Evolutionary conservation across 768 basidiomycete genomes (phyloP).

Genomic region (Hygrocybe coccinea): DNA sequence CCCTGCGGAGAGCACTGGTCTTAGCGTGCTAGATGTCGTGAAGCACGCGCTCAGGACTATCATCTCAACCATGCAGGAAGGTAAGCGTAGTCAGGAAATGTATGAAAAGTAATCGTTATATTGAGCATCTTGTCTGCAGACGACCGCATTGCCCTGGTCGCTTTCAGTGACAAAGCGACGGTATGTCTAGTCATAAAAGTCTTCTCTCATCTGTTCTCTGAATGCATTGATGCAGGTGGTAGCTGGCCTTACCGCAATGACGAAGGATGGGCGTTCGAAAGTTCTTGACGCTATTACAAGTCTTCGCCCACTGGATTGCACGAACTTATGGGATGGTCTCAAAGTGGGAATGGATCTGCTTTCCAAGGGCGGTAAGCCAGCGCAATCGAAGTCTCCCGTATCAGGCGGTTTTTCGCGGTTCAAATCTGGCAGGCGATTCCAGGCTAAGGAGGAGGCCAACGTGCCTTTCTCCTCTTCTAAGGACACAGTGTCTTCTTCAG

Average conservation of each 20-base stretch:
- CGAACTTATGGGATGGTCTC: conserved; percentile 10
- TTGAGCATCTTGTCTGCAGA: neutral
- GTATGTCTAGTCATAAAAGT: neutral
- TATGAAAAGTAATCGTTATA: too few species aligned
- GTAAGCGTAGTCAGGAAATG: neutral
- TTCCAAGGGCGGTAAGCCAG: neutral
- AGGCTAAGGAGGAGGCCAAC: neutral
- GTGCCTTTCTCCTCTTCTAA: neutral
- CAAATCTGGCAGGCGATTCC: neutral
- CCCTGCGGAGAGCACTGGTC: conserved; percentile 6
- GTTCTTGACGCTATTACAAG: neutral
- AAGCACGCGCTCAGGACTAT: conserved; percentile 10
- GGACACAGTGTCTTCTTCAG: neutral
- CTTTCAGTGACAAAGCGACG: conserved; percentile 4
- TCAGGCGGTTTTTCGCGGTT: neutral
- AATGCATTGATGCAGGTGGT: neutral
- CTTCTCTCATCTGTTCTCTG: neutral
- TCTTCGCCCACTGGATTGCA: neutral
- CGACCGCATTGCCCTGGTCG: conserved; percentile 8
- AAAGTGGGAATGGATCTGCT: conserved; percentile 7
- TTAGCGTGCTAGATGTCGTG: conserved; percentile 8
- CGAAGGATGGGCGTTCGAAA: neutral
- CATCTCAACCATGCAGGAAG: conserved; percentile 8
- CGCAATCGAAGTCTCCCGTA: neutral
- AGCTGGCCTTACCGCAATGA: conserved; percentile 3